Percentiles rank a stretch among this genome's conserved stretches.
Conservation (phyloP, 257 asterid species). For the Mitragyna speciosa region DNA sequence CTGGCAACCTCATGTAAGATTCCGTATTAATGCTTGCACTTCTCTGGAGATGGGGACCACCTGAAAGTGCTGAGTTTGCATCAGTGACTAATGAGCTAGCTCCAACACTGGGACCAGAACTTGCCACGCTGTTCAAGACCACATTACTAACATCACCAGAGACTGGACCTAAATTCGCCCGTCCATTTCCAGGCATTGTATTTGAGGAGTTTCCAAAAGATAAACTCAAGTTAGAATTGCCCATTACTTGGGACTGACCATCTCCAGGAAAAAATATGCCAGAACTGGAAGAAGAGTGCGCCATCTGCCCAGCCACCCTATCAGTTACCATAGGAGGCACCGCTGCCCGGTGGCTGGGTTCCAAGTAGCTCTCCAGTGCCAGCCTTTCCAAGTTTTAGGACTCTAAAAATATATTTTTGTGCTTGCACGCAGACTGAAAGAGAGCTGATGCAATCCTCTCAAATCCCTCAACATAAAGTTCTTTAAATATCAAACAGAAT, state of each 20-base stretch:
- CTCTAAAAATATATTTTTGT: background rate
- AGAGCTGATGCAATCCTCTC: conserved; percentile 6
- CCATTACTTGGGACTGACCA: conserved; percentile 61
- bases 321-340: conserved; percentile 69
- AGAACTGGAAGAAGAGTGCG: conserved; percentile 80
- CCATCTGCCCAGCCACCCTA: conserved; percentile 68
- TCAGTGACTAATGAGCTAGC: conserved; percentile 97
- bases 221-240: conserved; percentile 71
- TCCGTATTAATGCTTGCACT: conserved; percentile 91
- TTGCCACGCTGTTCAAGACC: conserved; percentile 65
- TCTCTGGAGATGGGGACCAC: conserved; percentile 84
- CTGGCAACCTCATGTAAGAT: conserved; percentile 92
- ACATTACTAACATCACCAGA: conserved; percentile 62
- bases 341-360: conserved; percentile 32
- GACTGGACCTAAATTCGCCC: conserved; percentile 49
- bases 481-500: background rate
- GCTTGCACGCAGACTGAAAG: background rate
- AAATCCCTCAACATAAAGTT: conserved; percentile 3
- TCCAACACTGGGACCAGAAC: conserved; percentile 90
- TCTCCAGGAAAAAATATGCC: conserved; percentile 84
- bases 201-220: conserved; percentile 67
- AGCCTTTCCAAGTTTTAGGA: conserved; percentile 15
- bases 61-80: conserved; percentile 93
- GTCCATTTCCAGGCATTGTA: conserved; percentile 54
- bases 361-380: conserved; percentile 45